phyloP scores from a whole-genome alignment of 371 early-diverging fungal genomes.

The Mucor plumbeus region DNA sequence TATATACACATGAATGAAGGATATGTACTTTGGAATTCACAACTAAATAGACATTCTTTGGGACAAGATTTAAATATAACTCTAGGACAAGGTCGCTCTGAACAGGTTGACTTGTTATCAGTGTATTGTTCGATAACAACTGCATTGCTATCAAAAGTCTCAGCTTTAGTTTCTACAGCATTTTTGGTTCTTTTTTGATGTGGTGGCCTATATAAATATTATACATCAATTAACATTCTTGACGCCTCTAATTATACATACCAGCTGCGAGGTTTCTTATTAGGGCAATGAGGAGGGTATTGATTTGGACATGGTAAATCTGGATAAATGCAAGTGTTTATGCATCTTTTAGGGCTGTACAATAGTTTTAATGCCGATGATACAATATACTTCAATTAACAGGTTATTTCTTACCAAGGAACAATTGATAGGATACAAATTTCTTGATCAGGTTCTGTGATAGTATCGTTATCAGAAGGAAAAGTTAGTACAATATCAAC shows the following conservation, averaged over 20 bases:
- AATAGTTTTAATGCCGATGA: too few species aligned
- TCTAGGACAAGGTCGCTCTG: conserved; percentile 12
- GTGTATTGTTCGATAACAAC: background rate
- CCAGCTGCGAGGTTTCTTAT: background rate
- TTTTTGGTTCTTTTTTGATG: background rate
- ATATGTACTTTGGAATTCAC: conserved; percentile 6
- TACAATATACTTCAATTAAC: background rate
- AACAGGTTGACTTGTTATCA: background rate
- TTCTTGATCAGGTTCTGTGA: conserved; percentile 1
- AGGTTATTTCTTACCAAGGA: conserved; percentile 15
- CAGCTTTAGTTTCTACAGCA: background rate
- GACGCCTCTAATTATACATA: too few species aligned
- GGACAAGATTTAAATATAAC: conserved; percentile 1
- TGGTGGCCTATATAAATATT: background rate
- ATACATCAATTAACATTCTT: too few species aligned
- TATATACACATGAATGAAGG: background rate
- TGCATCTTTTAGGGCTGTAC: conserved; percentile 12
- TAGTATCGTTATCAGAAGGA: background rate
- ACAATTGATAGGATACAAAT: conserved; percentile 15
- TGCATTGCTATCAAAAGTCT: background rate
- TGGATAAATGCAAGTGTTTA: conserved; percentile 17
- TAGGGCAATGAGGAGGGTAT: conserved; percentile 17
- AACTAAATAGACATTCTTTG: conserved; percentile 1
- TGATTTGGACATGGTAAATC: conserved; percentile 13
- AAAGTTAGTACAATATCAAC: background rate